A percentile compares a stretch with the other conserved stretches of the same genome.
These are phyloP conservation scores for Periconia macrospinosa DNA, from an alignment of 2,329 filamentous ascomycete species.

Conservation along the genomic window DNA sequence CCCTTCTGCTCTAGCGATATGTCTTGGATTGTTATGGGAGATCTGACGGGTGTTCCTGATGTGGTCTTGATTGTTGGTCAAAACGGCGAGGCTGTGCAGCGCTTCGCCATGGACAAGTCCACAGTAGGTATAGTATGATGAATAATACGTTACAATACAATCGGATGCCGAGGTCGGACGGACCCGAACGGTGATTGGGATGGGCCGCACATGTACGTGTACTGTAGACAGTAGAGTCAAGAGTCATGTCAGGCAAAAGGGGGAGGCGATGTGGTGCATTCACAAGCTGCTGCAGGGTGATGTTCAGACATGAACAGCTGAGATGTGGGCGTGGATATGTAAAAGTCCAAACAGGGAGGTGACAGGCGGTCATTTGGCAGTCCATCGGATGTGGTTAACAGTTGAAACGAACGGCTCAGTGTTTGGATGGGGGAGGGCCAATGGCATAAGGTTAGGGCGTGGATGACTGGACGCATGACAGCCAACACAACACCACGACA, in stretches of 20 bases:
- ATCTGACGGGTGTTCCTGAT: conserved; percentile 23
- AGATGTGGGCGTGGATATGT: conserved; percentile 9
- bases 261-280: no score
- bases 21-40: conserved; percentile 16
- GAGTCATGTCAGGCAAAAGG: no score
- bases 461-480: background rate
- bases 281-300: background rate
- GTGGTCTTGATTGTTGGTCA: conserved; percentile 14
- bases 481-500: no score
- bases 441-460: conserved; percentile 5
- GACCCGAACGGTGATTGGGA: conserved; percentile 22
- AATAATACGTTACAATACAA: no score
- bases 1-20: conserved; percentile 17
- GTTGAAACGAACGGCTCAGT: conserved; percentile 26
- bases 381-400: conserved; percentile 22
- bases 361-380: conserved; percentile 20
- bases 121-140: no score
- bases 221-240: no score
- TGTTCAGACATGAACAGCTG: conserved; percentile 8
- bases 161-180: conserved; percentile 13
- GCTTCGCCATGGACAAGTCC: conserved; percentile 9
- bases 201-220: no score
- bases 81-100: conserved; percentile 31
- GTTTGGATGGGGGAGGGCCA: conserved; percentile 12
- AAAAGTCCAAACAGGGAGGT: conserved; percentile 19